Evolutionary conservation across 768 basidiomycete species (phyloP).

Genomic region (Pleurotus giganteus): DNA sequence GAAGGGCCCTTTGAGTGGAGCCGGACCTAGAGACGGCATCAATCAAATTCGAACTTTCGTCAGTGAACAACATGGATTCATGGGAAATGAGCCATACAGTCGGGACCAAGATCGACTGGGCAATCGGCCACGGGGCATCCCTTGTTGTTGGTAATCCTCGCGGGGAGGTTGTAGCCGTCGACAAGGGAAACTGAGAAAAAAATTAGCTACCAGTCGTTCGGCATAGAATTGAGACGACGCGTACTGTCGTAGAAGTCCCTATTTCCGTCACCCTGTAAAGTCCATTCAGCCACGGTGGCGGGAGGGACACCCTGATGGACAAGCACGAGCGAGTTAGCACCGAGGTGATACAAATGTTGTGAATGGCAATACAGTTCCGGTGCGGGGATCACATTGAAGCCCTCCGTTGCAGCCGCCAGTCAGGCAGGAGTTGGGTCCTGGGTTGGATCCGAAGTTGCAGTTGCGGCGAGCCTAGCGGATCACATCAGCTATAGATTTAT

Average conservation of each 20-base stretch:
- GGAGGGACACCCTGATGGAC: constrained; percentile 45
- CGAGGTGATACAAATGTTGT: neutral
- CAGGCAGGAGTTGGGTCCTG: constrained; percentile 40
- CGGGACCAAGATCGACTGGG: constrained; percentile 57
- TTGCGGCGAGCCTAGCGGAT: constrained; percentile 37
- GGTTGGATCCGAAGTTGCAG: constrained; percentile 43
- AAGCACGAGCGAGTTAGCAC: neutral
- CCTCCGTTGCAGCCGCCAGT: constrained; percentile 55
- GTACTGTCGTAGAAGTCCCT: constrained; percentile 50
- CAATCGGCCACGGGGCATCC: constrained; percentile 58
- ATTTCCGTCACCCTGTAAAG: constrained; percentile 23
- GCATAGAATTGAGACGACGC: constrained; percentile 8
- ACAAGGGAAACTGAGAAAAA: constrained; percentile 54
- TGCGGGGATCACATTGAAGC: constrained; percentile 36
- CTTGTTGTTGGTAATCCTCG: constrained; percentile 52
- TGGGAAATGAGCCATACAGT: constrained; percentile 36
- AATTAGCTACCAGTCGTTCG: neutral
- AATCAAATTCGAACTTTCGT: neutral
- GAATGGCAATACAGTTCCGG: constrained; percentile 33
- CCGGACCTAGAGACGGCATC: constrained; percentile 51
- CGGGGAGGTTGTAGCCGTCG: constrained; percentile 64
- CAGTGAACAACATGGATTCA: neutral
- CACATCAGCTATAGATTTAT: constrained; percentile 9
- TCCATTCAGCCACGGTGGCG: constrained; percentile 43
- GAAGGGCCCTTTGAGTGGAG: constrained; percentile 48